Evolutionary conservation across 805 yeast species (phyloP).

Genomic region (Lipomyces japonicus): DNA sequence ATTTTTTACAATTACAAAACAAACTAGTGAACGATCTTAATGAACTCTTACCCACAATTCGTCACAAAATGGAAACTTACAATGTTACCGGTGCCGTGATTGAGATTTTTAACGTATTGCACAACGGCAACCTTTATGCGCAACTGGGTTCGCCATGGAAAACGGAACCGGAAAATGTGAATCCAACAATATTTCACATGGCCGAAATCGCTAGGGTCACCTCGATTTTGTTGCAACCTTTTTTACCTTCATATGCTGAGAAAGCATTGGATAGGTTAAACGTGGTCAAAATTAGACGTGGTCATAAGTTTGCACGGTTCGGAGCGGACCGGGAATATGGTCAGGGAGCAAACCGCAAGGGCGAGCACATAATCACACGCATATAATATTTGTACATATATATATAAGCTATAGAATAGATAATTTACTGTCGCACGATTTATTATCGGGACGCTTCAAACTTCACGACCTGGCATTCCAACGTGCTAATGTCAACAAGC

Average conservation of each 20-base stretch:
- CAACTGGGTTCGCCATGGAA: conserved; percentile 77
- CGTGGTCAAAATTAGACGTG: conserved; percentile 46
- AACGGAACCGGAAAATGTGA: background rate
- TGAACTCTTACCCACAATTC: background rate
- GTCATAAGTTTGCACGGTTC: conserved; percentile 44
- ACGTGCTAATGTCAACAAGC: conserved; percentile 53
- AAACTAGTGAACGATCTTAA: conserved; percentile 1
- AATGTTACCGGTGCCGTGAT: conserved; percentile 56
- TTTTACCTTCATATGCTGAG: conserved; percentile 63
- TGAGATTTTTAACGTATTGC: conserved; percentile 51
- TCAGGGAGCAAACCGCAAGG: conserved; percentile 43
- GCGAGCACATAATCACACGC: conserved; percentile 7
- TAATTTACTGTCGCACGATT: background rate
- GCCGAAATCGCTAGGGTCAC: conserved; percentile 67
- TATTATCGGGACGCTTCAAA: conserved; percentile 10
- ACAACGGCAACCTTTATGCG: conserved; percentile 56
- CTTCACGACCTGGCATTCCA: conserved; percentile 52
- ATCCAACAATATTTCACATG: conserved; percentile 51
- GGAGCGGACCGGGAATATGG: conserved; percentile 68
- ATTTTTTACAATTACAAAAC: conserved; percentile 2
- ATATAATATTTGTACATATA: background rate
- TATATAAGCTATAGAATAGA: conserved; percentile 5
- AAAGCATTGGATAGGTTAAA: conserved; percentile 59
- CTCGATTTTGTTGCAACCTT: conserved; percentile 64
- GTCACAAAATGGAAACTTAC: conserved; percentile 35